These are phyloP conservation scores for Sugiyamaella chiloensis DNA, from an alignment of 805 yeast genomes.

Conservation along the genomic window DNA sequence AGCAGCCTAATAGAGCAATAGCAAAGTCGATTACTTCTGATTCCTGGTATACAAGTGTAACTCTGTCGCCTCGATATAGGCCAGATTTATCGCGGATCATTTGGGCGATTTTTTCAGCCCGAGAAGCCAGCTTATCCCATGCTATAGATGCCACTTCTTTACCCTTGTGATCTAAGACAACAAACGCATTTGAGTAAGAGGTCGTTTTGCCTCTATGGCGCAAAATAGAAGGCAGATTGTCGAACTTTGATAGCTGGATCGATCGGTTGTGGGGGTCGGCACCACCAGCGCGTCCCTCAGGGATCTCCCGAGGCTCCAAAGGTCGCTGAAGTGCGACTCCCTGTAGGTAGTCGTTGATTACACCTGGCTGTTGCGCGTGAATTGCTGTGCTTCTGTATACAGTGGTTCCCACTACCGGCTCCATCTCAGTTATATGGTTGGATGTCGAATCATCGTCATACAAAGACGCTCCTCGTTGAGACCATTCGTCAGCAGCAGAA, in stretches of 20 bases:
- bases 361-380: constrained; percentile 16
- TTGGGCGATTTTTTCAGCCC: constrained; percentile 85
- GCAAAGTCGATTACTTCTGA: constrained; percentile 82
- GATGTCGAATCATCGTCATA: constrained; percentile 8
- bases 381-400: constrained; percentile 16
- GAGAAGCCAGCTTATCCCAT: constrained; percentile 84
- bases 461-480: constrained; percentile 5
- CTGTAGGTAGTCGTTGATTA: neutral
- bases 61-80: constrained; percentile 76
- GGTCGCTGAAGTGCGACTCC: constrained; percentile 49
- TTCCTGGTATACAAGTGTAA: constrained; percentile 77
- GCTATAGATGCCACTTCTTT: constrained; percentile 72
- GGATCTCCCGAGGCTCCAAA: constrained; percentile 56
- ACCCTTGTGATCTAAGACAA: constrained; percentile 72
- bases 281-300: constrained; percentile 31
- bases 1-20: constrained; percentile 84
- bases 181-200: constrained; percentile 65
- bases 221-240: constrained; percentile 66
- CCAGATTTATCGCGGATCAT: constrained; percentile 71
- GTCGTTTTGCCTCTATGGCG: constrained; percentile 67
- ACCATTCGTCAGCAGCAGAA: constrained; percentile 11
- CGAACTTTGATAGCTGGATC: constrained; percentile 39
- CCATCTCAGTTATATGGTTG: neutral
- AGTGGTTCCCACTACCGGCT: constrained; percentile 3
- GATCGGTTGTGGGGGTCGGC: constrained; percentile 37